Evolutionary conservation across 441 rosid genomes (phyloP).

Genomic region (Isatis lusitanica): DNA sequence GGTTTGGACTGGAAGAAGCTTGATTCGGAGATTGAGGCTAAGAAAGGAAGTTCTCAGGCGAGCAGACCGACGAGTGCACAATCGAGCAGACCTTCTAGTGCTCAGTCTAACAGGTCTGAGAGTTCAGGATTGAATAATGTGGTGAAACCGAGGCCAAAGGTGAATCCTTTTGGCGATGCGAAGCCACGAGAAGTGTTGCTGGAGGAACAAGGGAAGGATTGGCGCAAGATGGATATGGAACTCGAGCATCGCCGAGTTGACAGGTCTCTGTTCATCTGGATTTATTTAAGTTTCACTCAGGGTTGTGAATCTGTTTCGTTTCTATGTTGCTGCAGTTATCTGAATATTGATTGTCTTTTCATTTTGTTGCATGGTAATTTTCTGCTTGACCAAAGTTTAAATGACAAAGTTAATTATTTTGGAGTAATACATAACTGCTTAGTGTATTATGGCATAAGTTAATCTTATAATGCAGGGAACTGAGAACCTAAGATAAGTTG

Average conservation of each 20-base stretch:
- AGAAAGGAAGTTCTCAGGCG: constrained; percentile 66
- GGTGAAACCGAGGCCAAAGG: constrained; percentile 63
- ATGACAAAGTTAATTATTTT: neutral
- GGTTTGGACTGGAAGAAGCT: constrained; percentile 87
- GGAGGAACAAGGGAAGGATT: constrained; percentile 82
- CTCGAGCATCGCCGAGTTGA: constrained; percentile 77
- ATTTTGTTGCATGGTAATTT: neutral
- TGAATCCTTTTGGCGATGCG: constrained; percentile 90
- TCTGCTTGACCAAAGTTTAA: neutral
- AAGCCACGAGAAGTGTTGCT: constrained; percentile 88
- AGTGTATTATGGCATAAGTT: neutral
- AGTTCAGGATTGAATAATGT: constrained; percentile 47
- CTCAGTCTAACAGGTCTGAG: constrained; percentile 80
- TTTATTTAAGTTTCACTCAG: neutral
- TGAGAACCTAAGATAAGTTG: neutral
- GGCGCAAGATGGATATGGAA: constrained; percentile 88
- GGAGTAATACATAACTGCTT: neutral
- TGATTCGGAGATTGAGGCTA: constrained; percentile 69
- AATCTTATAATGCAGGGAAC: neutral
- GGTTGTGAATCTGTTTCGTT: neutral
- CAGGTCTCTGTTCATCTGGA: constrained; percentile 48
- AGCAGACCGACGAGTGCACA: constrained; percentile 84
- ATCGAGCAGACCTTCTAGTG: constrained; percentile 90
- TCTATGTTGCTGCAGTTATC: neutral
- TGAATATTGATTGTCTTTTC: neutral